phyloP scores from a whole-genome alignment of 495 filamentous ascomycete genomes.

The Neurospora sp. region DNA sequence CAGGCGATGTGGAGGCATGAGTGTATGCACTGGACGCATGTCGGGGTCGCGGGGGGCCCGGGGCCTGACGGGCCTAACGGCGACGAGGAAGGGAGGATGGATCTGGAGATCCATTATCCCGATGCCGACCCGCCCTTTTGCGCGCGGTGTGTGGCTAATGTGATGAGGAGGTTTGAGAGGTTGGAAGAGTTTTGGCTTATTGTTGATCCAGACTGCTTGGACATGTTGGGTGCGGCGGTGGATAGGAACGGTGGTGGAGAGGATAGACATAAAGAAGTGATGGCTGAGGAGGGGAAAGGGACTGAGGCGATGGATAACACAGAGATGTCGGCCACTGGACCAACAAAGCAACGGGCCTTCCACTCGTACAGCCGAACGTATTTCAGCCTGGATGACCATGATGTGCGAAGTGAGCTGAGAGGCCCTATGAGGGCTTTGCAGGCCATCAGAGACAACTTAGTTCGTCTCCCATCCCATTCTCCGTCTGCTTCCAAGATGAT shows the following conservation, averaged over 20 bases:
- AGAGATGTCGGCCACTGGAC: not conserved
- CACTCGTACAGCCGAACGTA: conserved; percentile 9
- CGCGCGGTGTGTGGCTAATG: conserved; percentile 4
- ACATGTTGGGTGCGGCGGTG: not conserved
- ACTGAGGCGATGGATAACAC: not conserved
- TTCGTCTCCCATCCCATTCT: not conserved
- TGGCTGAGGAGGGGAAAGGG: not conserved
- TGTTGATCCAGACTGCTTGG: conserved; percentile 1
- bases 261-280: not conserved
- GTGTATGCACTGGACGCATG: not conserved
- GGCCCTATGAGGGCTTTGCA: conserved; percentile 5
- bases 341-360: conserved; percentile 2
- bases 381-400: not conserved
- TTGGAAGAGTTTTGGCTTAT: conserved; percentile 12
- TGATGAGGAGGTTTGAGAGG: conserved; percentile 8
- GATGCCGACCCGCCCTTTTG: conserved; percentile 5
- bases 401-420: not conserved
- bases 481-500: not conserved
- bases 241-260: not conserved
- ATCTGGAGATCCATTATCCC: not conserved
- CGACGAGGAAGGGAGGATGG: not conserved
- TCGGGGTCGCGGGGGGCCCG: not conserved
- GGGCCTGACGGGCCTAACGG: not conserved
- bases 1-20: not conserved
- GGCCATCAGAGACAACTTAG: conserved; percentile 5